Base-by-base conservation (phyloP, 2,329 filamentous ascomycete species). In the Knoxdaviesia capensis region DNA sequence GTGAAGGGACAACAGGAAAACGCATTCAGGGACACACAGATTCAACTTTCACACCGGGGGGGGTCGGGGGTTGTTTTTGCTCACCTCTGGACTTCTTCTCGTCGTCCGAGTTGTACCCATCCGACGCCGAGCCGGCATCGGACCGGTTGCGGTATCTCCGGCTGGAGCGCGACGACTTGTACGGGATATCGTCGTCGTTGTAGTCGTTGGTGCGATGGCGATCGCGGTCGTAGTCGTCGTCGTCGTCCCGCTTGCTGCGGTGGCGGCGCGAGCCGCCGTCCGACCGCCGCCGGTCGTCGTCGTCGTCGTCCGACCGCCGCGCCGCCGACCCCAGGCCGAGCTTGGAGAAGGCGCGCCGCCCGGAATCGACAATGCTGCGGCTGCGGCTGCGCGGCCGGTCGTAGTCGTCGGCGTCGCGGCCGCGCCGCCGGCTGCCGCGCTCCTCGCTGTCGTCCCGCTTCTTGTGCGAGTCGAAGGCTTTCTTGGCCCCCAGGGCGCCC, bases 51-150 rank as follows among this genome's bases (percentile, higher is more conserved):
- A 20, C 20, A 20, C 20, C 2, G 20, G 20, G 20, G 20, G 20
- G 3, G 20, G 2, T 2, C 20, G 20, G 20, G 20, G 20, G 20
- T 20, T 20, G 20, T 20, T 20, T 50, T 61, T 73, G 69, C 65
- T 74, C 74, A 71, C 69, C 69, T 70, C 61, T 68, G 62, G 74
- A 69, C 54, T 69, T 73, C 54, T 61, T 66, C 48, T 75, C 71
- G 28, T 69, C 67, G 11, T 69, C 65, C 47, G 71, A 74, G 56
- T 74, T 68, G 40, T 69, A 70, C 40, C 74, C 53, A 50, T 74
- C 68, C 20, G 66, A 68, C 33, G 65, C 69, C 10, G 68, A 72
- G 38, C 58, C 60, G 40, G 69, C 69, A 40, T 58, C 59, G 33
- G 63, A 65, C 48, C 60, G 58, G 52, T 59, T 56, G 41, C 56